phyloP scores from a whole-genome alignment of 2,329 filamentous ascomycete species.

The Penicillium sp. region DNA sequence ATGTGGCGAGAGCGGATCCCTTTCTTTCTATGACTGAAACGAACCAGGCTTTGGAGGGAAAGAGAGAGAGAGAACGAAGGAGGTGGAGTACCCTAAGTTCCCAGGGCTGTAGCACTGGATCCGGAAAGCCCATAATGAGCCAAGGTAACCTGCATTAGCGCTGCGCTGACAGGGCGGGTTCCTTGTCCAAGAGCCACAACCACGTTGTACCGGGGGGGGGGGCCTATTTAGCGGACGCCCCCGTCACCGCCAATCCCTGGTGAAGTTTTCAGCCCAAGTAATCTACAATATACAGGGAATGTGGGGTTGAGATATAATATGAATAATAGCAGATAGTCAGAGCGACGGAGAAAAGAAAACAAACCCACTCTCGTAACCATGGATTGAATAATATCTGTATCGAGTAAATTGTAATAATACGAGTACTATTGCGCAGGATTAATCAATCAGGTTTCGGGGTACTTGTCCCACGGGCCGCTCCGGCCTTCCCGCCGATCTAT shows the following conservation, averaged over 20 bases:
- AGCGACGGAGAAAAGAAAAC: neutral
- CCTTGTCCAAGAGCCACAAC: constrained; percentile 27
- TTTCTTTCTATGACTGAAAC: neutral
- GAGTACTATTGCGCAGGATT: constrained; percentile 18
- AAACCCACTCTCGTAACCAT: neutral
- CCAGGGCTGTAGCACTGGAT: constrained; percentile 41
- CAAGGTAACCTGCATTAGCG: constrained; percentile 43
- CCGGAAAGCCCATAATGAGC: constrained; percentile 28
- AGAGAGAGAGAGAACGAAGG: constrained; percentile 14
- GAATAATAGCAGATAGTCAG: neutral
- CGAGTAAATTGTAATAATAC: constrained; percentile 6
- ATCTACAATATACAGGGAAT: neutral
- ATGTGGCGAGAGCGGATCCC: constrained; percentile 22
- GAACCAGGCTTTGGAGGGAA: neutral
- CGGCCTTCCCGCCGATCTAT: constrained; percentile 33
- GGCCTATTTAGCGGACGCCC: constrained; percentile 4
- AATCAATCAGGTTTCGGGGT: constrained; percentile 21
- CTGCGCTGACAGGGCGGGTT: constrained; percentile 29
- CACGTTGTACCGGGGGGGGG: constrained; percentile 24
- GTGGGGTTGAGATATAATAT: neutral
- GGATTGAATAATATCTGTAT: constrained; percentile 7
- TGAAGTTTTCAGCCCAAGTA: constrained; percentile 1
- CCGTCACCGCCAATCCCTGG: constrained; percentile 18
- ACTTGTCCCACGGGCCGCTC: constrained; percentile 32
- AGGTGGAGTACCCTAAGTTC: constrained; percentile 33